Conservation (phyloP, 805 yeast genomes). For the Jamesozyma hellenica region DNA sequence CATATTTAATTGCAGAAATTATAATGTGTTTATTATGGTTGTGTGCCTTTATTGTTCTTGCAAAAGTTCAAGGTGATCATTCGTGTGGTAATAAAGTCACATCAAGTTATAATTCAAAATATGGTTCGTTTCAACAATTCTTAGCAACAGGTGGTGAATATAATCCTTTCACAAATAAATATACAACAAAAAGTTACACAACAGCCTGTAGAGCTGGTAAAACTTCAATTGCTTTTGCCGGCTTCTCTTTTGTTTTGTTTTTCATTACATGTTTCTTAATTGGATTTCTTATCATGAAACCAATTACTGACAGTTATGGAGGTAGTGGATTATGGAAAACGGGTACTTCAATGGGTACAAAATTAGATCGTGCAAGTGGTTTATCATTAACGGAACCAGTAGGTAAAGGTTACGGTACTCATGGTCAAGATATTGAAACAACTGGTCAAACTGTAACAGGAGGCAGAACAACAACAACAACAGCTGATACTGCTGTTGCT, state of each 20-base stretch:
- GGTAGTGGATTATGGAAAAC: slow-evolving; percentile 17
- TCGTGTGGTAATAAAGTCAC: slow-evolving; percentile 18
- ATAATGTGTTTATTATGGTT: slow-evolving; percentile 27
- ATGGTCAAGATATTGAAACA: slow-evolving; percentile 5
- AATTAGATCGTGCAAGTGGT: slow-evolving; percentile 18
- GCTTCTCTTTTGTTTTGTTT: slow-evolving; percentile 23
- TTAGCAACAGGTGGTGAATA: slow-evolving; percentile 9
- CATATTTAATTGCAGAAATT: slow-evolving; percentile 21
- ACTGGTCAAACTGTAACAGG: slow-evolving; percentile 1
- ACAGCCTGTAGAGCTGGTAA: slow-evolving; percentile 25
- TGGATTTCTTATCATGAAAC: slow-evolving; percentile 24
- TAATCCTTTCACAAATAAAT: slow-evolving; percentile 11
- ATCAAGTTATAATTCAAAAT: slow-evolving; percentile 8
- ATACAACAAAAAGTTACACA: slow-evolving; percentile 6
- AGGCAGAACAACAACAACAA: background rate
- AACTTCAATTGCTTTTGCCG: slow-evolving; percentile 29
- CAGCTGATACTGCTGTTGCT: background rate
- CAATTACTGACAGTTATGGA: slow-evolving; percentile 14
- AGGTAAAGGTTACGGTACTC: background rate
- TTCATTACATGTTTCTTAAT: slow-evolving; percentile 19
- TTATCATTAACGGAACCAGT: slow-evolving; percentile 12
- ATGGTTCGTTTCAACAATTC: slow-evolving; percentile 9
- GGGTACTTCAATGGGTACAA: slow-evolving; percentile 13
- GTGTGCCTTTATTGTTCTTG: slow-evolving; percentile 29
- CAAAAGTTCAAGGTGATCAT: slow-evolving; percentile 23